phyloP scores from a whole-genome alignment of 2,329 filamentous ascomycete genomes.

The Calonectria honghensis region DNA sequence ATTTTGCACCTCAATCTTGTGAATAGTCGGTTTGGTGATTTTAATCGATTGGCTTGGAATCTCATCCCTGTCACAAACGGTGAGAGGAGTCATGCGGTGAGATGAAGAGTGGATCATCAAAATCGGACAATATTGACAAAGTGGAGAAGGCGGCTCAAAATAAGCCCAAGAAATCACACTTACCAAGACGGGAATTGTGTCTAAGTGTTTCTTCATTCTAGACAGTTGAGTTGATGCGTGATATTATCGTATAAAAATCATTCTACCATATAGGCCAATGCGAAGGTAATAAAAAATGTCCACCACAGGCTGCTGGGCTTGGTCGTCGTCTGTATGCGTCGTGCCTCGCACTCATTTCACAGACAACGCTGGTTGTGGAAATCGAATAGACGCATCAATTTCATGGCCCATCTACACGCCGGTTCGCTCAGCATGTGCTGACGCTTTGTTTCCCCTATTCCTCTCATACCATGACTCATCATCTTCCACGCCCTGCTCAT shows the following conservation, averaged over 20 bases:
- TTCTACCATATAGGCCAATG: too few species aligned
- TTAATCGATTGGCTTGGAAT: not conserved
- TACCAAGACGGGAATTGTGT: not conserved
- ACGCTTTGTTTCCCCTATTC: constrained; percentile 8
- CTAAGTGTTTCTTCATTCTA: too few species aligned
- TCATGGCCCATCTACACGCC: not conserved
- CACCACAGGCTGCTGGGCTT: too few species aligned
- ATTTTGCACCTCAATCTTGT: too few species aligned
- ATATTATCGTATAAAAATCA: too few species aligned
- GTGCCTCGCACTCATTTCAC: too few species aligned
- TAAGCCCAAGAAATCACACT: not conserved
- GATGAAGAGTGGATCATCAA: not conserved
- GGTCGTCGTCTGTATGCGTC: too few species aligned
- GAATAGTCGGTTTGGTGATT: not conserved
- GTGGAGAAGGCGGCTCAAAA: not conserved
- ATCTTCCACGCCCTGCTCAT: constrained; percentile 4
- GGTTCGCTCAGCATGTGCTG: not conserved
- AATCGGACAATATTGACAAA: not conserved
- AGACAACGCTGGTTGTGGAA: not conserved
- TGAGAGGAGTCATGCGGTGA: constrained; percentile 9
- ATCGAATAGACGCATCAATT: not conserved
- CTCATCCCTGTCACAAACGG: not conserved
- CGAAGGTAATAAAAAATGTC: too few species aligned
- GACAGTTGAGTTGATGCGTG: too few species aligned
- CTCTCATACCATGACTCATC: constrained; percentile 1